phyloP scores from a whole-genome alignment of 1,284 basidiomycete species.

The Cryptococcus hybrid region DNA sequence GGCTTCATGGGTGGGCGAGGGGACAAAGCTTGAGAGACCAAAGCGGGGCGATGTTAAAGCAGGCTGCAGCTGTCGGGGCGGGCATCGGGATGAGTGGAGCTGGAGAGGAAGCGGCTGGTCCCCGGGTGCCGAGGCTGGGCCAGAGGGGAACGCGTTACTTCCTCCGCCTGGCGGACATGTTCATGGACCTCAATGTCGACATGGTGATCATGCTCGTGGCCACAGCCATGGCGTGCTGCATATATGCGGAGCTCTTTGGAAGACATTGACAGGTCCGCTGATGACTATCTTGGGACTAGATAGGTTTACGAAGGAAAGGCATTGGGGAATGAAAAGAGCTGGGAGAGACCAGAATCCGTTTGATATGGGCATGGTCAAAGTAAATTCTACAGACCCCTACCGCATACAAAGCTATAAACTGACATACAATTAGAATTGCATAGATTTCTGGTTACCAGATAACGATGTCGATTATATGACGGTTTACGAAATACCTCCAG shows the following conservation, averaged over 20 bases:
- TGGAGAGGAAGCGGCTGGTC: constrained; percentile 22
- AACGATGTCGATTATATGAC: constrained; percentile 82
- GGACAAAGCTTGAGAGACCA: constrained; percentile 56
- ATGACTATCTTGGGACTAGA: constrained; percentile 90
- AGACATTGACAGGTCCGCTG: constrained; percentile 46
- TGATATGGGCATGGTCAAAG: constrained; percentile 70
- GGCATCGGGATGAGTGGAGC: constrained; percentile 38
- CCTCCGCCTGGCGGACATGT: constrained; percentile 21
- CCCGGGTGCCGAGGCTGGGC: constrained; percentile 8
- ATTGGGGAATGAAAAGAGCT: constrained; percentile 65
- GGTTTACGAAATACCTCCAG: constrained; percentile 83
- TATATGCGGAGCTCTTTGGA: constrained; percentile 25
- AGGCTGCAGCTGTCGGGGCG: constrained; percentile 35
- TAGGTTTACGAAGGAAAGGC: constrained; percentile 85
- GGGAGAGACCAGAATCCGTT: constrained; percentile 84
- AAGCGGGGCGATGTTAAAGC: constrained; percentile 41
- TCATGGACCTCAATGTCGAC: constrained; percentile 21
- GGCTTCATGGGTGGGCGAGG: constrained; percentile 94
- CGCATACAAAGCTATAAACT: not conserved
- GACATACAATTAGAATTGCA: constrained; percentile 64
- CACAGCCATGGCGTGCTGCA: constrained; percentile 45
- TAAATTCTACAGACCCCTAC: constrained; percentile 15
- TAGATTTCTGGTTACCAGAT: constrained; percentile 91
- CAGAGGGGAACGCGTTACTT: constrained; percentile 18
- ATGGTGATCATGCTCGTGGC: constrained; percentile 26